Evolutionary conservation across 2,329 filamentous ascomycete species (phyloP).

Genomic region (Fusarium sp.): DNA sequence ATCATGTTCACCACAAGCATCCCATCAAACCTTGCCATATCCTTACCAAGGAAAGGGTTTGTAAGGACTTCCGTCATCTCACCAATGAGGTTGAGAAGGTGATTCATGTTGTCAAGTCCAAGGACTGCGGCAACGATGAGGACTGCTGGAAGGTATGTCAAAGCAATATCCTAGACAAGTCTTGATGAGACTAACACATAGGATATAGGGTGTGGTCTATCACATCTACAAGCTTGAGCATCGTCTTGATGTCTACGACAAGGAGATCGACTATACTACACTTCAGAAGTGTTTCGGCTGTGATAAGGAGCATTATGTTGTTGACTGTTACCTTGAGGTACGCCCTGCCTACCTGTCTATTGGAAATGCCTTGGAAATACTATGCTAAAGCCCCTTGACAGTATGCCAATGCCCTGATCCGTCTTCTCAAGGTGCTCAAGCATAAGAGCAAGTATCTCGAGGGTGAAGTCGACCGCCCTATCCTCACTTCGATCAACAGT

Average conservation of each 20-base stretch:
- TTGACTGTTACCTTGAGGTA: conserved; percentile 45
- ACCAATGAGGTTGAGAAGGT: conserved; percentile 43
- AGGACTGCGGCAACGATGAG: conserved; percentile 31
- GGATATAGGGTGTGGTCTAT: conserved; percentile 34
- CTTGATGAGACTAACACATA: conserved; percentile 16
- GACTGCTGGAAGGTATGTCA: conserved; percentile 44
- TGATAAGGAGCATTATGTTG: conserved; percentile 42
- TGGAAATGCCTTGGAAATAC: not conserved
- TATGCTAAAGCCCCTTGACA: conserved; percentile 6
- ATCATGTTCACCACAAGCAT: conserved; percentile 32
- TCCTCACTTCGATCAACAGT: conserved; percentile 48
- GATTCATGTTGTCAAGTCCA: conserved; percentile 33
- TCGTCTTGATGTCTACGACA: conserved; percentile 46
- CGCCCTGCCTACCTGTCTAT: not conserved
- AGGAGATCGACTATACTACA: conserved; percentile 43
- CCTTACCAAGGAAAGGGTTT: conserved; percentile 41
- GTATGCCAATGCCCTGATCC: conserved; percentile 48
- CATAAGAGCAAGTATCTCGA: conserved; percentile 44
- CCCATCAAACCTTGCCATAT: conserved; percentile 29
- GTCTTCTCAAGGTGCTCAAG: conserved; percentile 42
- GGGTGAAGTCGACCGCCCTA: conserved; percentile 45
- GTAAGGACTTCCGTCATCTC: conserved; percentile 41
- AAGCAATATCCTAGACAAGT: not conserved
- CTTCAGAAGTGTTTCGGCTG: conserved; percentile 44
- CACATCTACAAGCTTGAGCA: conserved; percentile 45